These are phyloP conservation scores for Aspergillus arachidicola DNA, from an alignment of 2,329 filamentous ascomycete species.

Conservation along the genomic window DNA sequence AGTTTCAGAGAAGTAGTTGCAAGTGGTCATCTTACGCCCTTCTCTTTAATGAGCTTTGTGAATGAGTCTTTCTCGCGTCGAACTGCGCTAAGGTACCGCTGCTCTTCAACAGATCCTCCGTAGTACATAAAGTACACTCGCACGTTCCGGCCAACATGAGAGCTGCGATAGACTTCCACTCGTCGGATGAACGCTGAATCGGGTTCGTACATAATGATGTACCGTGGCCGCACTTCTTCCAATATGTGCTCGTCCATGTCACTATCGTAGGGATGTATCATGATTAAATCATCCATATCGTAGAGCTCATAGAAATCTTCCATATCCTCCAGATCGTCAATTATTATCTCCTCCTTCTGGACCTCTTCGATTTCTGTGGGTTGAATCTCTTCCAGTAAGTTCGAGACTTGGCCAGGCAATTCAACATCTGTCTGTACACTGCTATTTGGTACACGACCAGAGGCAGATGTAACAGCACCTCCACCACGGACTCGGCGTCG, in stretches of 20 bases:
- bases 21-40: slow-evolving; percentile 58
- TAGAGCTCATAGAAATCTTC: slow-evolving; percentile 90
- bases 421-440: slow-evolving; percentile 76
- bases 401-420: slow-evolving; percentile 77
- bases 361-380: slow-evolving; percentile 75
- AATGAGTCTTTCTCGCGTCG: slow-evolving; percentile 97
- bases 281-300: slow-evolving; percentile 84
- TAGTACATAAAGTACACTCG: slow-evolving; percentile 98
- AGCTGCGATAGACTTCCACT: slow-evolving; percentile 94
- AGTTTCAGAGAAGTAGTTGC: background rate
- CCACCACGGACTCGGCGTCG: slow-evolving; percentile 82
- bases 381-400: slow-evolving; percentile 78
- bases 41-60: slow-evolving; percentile 90
- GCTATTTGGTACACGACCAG: slow-evolving; percentile 70
- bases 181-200: slow-evolving; percentile 91
- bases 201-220: slow-evolving; percentile 98
- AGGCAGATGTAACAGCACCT: slow-evolving; percentile 59
- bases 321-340: slow-evolving; percentile 85
- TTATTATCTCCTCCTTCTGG: slow-evolving; percentile 68
- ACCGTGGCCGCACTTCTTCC: slow-evolving; percentile 88
- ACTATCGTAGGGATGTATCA: slow-evolving; percentile 91
- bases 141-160: slow-evolving; percentile 84
- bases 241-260: slow-evolving; percentile 96
- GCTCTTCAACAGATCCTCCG: slow-evolving; percentile 90
- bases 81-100: slow-evolving; percentile 84